Evolutionary conservation across 2,329 filamentous ascomycete species (phyloP).

Genomic region (Monosporascus sp.): DNA sequence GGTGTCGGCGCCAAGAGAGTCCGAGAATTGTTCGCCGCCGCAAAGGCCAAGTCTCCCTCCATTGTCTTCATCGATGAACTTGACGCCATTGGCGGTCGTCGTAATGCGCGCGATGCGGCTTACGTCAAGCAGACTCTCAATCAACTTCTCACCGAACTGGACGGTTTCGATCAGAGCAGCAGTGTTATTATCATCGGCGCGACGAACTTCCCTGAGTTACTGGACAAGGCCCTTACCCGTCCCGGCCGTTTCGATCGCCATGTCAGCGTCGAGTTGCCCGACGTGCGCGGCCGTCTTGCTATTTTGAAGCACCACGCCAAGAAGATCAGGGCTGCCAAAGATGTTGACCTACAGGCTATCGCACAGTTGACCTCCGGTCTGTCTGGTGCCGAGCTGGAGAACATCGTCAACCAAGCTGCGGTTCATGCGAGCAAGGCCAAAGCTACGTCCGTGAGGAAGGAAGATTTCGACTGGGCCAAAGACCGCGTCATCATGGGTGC

Average conservation of each 20-base stretch:
- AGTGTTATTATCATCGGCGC: constrained; percentile 94
- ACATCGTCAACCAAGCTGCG: constrained; percentile 93
- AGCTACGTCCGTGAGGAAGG: constrained; percentile 65
- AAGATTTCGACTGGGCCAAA: constrained; percentile 94
- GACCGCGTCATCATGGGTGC: constrained; percentile 98
- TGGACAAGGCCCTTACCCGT: constrained; percentile 91
- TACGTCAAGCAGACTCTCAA: constrained; percentile 98
- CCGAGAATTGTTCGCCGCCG: constrained; percentile 81
- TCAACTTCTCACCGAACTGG: constrained; percentile 91
- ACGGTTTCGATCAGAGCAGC: constrained; percentile 92
- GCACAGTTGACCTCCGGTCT: constrained; percentile 86
- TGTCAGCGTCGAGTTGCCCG: constrained; percentile 80
- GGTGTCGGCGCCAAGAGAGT: constrained; percentile 96
- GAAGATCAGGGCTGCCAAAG: constrained; percentile 74
- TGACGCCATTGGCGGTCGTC: constrained; percentile 89
- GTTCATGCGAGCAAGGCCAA: constrained; percentile 90
- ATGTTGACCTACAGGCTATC: constrained; percentile 79
- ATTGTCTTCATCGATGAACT: constrained; percentile 96
- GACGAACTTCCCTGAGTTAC: constrained; percentile 89
- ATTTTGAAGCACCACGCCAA: constrained; percentile 92
- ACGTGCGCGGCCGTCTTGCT: constrained; percentile 86
- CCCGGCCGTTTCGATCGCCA: constrained; percentile 95
- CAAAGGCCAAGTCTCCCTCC: constrained; percentile 77
- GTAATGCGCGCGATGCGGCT: constrained; percentile 86
- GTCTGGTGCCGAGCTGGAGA: constrained; percentile 93